Base-by-base conservation (phyloP, 2,329 filamentous ascomycete genomes). In the Diaporthe humulicola region DNA sequence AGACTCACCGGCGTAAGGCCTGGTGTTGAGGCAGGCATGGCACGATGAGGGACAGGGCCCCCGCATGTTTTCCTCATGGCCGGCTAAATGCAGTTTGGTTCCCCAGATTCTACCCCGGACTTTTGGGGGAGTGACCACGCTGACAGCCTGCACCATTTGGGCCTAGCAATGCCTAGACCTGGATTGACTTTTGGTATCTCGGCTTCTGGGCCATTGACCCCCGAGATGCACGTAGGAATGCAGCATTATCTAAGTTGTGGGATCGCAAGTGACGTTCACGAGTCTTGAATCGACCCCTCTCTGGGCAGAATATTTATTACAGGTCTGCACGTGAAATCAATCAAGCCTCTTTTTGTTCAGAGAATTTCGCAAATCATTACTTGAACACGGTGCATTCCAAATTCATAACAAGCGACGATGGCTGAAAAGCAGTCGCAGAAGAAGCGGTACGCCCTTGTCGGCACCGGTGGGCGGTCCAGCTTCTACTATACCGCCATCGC, bases 401-500 rank as follows among this genome's bases (percentile, higher is more conserved):
- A 3, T 12, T 40, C 5, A 52, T 22, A 8, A 17, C 1, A 12
- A 22, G n/a, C 12, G 4, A 30, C 8, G 6, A 69, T 69, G 64
- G 64, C n/a, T 1, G 64, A 54, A 40, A 40, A 54, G 33, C n/a
- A 69, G 3, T 30, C 64, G 10, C 64, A 69, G 33, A 83, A 78
- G 75, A 88, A 87, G 76, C 82, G 84, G 54, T 91, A 91, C 76
- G 89, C 89, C 78, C 81, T 91, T 38, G 85, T 92, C n/a, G 90
- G 90, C 78, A 89, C 88, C 1, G 90, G 90, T 25, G 89, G 89
- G 22, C 87, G 90, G 19, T 87, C 90, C n/a, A 86, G 86, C 71
- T 91, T 92, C 85, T 92, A 89, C 82, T 92, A 91, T 83, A 87
- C 86, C 0, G 88, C 89, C 58, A 90, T 92, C 73, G 87, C 87